Evolutionary conservation across 305 asterid genomes (phyloP).

Genomic region (Plantago coronopus): DNA sequence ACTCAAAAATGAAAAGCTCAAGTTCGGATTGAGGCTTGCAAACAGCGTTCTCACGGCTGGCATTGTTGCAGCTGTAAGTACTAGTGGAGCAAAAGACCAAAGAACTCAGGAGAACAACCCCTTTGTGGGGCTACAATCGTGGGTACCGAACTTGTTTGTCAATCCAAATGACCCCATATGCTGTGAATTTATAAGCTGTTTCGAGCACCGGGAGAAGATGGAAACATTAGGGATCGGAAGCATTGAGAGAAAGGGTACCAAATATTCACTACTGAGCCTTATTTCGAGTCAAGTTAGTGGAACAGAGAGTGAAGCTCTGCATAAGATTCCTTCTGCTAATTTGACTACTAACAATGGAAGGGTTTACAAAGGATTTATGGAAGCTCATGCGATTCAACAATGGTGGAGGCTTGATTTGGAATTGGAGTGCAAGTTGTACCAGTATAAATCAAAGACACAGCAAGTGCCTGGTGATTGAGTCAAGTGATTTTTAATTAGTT

Average conservation of each 20-base stretch:
- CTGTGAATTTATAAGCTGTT: conserved; percentile 51
- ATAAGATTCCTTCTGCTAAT: conserved; percentile 61
- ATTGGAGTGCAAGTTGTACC: conserved; percentile 33
- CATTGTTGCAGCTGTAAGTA: conserved; percentile 31
- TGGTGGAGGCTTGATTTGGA: conserved; percentile 67
- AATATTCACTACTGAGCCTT: conserved; percentile 45
- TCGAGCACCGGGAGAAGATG: conserved; percentile 59
- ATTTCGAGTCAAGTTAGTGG: conserved; percentile 30
- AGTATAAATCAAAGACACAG: conserved; percentile 18
- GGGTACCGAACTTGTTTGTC: conserved; percentile 65
- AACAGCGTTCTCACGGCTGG: conserved; percentile 45
- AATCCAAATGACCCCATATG: conserved; percentile 58
- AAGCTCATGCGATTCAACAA: conserved; percentile 63
- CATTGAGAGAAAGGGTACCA: conserved; percentile 48
- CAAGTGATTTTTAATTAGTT: no score
- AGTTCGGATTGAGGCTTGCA: conserved; percentile 40
- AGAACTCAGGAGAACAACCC: conserved; percentile 20
- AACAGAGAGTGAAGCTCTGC: conserved; percentile 46
- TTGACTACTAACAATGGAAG: conserved; percentile 30
- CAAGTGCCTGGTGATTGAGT: no score
- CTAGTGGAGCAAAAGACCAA: neutral
- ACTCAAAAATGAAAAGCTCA: conserved; percentile 40
- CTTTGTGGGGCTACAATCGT: conserved; percentile 33
- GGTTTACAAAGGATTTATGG: conserved; percentile 26
- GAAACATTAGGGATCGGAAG: conserved; percentile 39